Base-by-base conservation (phyloP, 495 filamentous ascomycete genomes). In the Aspergillus sclerotiicarbonarius region DNA sequence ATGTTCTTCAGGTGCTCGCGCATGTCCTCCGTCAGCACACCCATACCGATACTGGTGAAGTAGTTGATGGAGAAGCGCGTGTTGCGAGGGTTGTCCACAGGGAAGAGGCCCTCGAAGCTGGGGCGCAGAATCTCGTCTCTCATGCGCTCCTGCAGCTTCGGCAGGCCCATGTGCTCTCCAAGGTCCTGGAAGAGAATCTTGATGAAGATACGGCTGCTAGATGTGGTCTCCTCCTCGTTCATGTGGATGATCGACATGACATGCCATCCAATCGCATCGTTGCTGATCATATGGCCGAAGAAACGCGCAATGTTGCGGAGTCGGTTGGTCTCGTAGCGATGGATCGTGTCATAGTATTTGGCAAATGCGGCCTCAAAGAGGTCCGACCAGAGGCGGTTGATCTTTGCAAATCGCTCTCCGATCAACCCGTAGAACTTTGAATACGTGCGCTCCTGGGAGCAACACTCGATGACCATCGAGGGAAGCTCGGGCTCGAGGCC, bases 31-130 rank as follows among this genome's bases (percentile, higher is more conserved):
- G 94, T 99, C 61, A 99, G 75, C 31, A 81, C 84, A 71, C 94
- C 94, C 87, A 99, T 92, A 57, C 91, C 91, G 69, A 99, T 93
- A 62, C 90, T 91, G 8, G 94, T 99, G 72, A 98, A 98, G 76
- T 96, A 99, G 71, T 99, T 99, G 84, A 98, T 95, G 18, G 93
- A 90, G 79, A 99, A 99, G 44, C 94, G 86, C 13, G 90, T 93
- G 71, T 96, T 91, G 56, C 88, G 84, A 8, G 90, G 85, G 65
- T 93, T 90, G 66, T 97, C 91, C 37, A 67, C 67, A 0, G 94
- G 95, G 82, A 99, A 99, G 8, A 99, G 75, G 51, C 95, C 93
- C 30, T 88, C 82, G 58, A 95, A 87, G 65, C 84, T 89, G 47
- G 90, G 84, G 54, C 87, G 87, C 13, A 96, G 78, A 31, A 85